Evolutionary conservation across 176 grass and related monocot genomes (phyloP), one percentile per base, ranked within the genome.

Genomic region (Carex kokanica): DNA sequence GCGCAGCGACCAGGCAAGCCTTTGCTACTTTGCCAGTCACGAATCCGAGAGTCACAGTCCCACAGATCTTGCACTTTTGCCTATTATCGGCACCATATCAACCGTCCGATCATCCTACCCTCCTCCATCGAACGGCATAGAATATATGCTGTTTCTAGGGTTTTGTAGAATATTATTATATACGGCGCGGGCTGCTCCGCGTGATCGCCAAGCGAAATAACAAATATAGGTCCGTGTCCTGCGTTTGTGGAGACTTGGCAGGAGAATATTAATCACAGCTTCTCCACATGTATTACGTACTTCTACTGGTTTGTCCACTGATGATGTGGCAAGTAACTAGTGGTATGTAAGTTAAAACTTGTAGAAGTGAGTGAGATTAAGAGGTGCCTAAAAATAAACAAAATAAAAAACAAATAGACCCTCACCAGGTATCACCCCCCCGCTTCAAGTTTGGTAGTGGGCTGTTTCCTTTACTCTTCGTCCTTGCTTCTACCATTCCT

Each of bases 91-190:
- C 84, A 4, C 47, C 20, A 61, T 32, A 17, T 25, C 3, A 2
- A 14, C 75, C 77, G 78, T 81, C 10, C 27, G 47, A 86, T 80
- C 24, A 0, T 2, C 9, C 24, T 1, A 68, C 60, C 18, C 15
- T 17, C 18, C 55, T 2, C 5, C 80, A 73, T 81, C 78, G 34
- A 15, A 86, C 54, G 78, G 52, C 31, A 9, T 0, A 12, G 4
- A 82, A 57, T 55, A 69, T 54, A 64, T 66, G 36, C 60, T 29
- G 2, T 17, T 82, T 67, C 43, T 82, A 82, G 75, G 75, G 84
- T 81, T 86, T 68, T 3, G 60, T 0, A 24, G 61, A 31, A 82
- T 45, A 15, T 67, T 82, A 67, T 64, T 21, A 17, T 25, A 80
- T 59, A 23, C 80, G 59, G 80, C 80, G 80, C 60, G 2, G 3